Conservation (phyloP, 768 basidiomycete genomes). For the Udeniomyces megalosporus region DNA sequence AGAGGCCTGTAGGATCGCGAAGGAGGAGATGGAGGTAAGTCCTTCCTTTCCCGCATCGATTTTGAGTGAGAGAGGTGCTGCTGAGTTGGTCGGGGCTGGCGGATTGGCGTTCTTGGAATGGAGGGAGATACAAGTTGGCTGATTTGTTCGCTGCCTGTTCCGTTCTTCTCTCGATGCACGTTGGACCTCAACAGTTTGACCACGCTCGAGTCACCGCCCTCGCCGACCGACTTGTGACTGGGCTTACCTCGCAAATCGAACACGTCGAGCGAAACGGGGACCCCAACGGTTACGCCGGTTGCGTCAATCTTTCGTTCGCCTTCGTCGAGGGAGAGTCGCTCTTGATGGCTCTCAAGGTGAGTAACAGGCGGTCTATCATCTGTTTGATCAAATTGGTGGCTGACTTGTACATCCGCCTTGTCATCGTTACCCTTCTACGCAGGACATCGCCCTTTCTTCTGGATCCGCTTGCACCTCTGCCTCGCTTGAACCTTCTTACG, state of each 20-base stretch:
- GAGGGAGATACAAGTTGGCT: too few relatives aligned
- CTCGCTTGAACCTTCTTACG: constrained; percentile 94
- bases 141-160: neutral
- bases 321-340: constrained; percentile 96
- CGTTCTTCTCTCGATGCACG: neutral
- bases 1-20: constrained; percentile 83
- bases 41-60: too few relatives aligned
- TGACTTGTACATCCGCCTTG: neutral
- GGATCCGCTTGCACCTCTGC: constrained; percentile 98
- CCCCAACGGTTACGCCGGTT: constrained; percentile 77
- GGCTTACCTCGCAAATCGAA: constrained; percentile 68
- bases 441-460: constrained; percentile 94
- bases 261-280: constrained; percentile 92
- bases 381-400: neutral
- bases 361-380: constrained; percentile 18
- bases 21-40: constrained; percentile 82
- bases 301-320: constrained; percentile 85
- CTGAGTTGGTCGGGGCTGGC: too few relatives aligned
- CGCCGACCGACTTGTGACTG: constrained; percentile 61
- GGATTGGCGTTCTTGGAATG: too few relatives aligned
- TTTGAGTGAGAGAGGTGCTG: too few relatives aligned
- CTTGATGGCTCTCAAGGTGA: constrained; percentile 89
- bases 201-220: constrained; percentile 55
- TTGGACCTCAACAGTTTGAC: constrained; percentile 63
- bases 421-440: constrained; percentile 6